phyloP scores from a whole-genome alignment of 2,329 filamentous ascomycete species.

The Gaeumannomyces sp. region DNA sequence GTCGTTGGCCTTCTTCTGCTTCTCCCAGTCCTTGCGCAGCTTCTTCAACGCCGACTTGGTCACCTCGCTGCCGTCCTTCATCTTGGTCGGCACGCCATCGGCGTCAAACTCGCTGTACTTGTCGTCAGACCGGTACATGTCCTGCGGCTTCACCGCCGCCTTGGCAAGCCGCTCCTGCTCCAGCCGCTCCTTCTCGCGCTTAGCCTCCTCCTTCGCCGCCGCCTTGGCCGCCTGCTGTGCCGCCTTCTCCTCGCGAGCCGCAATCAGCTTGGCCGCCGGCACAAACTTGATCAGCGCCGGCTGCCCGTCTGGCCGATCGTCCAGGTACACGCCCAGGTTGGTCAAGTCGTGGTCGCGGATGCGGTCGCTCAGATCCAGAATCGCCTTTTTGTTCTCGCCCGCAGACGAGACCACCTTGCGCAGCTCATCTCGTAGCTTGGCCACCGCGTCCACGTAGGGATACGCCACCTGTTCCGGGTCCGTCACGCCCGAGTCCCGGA shows the following conservation, averaged over 20 bases:
- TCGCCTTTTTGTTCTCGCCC: slow-evolving; percentile 53
- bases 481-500: slow-evolving; percentile 33
- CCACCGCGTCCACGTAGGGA: slow-evolving; percentile 49
- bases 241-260: slow-evolving; percentile 52
- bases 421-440: slow-evolving; percentile 56
- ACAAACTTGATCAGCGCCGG: slow-evolving; percentile 69
- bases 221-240: slow-evolving; percentile 56
- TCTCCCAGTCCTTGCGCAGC: slow-evolving; percentile 82
- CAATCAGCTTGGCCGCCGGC: slow-evolving; percentile 45
- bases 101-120: slow-evolving; percentile 72
- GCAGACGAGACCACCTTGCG: slow-evolving; percentile 45
- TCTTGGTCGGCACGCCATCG: slow-evolving; percentile 71
- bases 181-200: slow-evolving; percentile 42
- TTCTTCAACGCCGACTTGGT: slow-evolving; percentile 77
- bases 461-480: slow-evolving; percentile 45
- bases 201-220: slow-evolving; percentile 48
- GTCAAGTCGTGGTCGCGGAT: slow-evolving; percentile 78
- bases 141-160: slow-evolving; percentile 47
- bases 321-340: slow-evolving; percentile 78
- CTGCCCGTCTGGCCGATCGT: slow-evolving; percentile 62
- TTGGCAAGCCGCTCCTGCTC: slow-evolving; percentile 46
- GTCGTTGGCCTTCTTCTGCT: slow-evolving; percentile 79
- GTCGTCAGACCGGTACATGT: slow-evolving; percentile 52
- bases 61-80: slow-evolving; percentile 72
- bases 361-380: slow-evolving; percentile 70